Conservation (phyloP, 2,329 filamentous ascomycete species). For the Exophiala alcalophila region DNA sequence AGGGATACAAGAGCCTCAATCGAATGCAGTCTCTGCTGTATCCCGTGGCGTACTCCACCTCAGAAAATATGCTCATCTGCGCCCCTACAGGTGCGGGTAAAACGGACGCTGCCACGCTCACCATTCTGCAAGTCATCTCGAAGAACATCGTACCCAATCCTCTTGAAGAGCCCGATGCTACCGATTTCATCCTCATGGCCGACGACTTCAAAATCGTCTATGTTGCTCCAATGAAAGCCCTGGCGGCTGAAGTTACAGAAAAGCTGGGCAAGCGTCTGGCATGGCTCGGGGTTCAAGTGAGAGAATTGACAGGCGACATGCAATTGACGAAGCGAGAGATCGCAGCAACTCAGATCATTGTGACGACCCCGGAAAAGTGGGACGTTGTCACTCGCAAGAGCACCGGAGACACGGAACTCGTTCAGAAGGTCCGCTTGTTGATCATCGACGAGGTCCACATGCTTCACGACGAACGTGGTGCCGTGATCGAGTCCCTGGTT, state of each 20-base stretch:
- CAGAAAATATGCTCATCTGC: conserved; percentile 98
- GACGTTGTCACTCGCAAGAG: conserved; percentile 98
- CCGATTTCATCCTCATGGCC: conserved; percentile 75
- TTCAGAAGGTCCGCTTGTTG: conserved; percentile 91
- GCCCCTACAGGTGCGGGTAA: conserved; percentile 98
- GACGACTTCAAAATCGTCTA: conserved; percentile 99
- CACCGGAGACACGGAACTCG: conserved; percentile 95
- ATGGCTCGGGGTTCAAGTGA: conserved; percentile 88
- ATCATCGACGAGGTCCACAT: conserved; percentile 99
- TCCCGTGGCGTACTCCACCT: conserved; percentile 90
- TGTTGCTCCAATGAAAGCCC: conserved; percentile 96
- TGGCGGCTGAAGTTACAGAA: conserved; percentile 92
- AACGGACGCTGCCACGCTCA: conserved; percentile 96
- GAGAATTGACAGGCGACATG: conserved; percentile 97
- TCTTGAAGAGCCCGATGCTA: conserved; percentile 66
- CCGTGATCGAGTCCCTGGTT: conserved; percentile 92
- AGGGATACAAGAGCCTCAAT: conserved; percentile 88
- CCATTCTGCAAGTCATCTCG: conserved; percentile 83
- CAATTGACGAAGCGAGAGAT: conserved; percentile 97
- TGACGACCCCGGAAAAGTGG: conserved; percentile 98
- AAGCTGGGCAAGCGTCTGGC: conserved; percentile 88
- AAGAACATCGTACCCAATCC: conserved; percentile 82
- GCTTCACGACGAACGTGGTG: conserved; percentile 96
- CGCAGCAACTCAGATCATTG: conserved; percentile 94
- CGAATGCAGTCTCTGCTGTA: conserved; percentile 98